Conservation (phyloP, 1,284 basidiomycete genomes). For the Fomitopsis schrenkii region DNA sequence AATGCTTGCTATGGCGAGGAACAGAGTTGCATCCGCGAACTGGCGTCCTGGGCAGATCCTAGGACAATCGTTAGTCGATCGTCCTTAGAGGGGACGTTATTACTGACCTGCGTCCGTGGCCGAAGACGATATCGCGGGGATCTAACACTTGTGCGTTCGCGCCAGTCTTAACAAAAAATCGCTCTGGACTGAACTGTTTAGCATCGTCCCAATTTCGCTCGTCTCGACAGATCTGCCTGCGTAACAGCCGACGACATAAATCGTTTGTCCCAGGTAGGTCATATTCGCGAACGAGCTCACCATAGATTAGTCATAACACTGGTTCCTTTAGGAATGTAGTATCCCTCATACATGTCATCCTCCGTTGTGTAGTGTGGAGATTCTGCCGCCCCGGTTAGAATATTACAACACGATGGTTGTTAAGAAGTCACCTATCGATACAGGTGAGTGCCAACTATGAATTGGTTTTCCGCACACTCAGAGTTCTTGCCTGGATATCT, state of each 20-base stretch:
- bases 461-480: neutral
- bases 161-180: conserved; percentile 12
- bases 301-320: neutral
- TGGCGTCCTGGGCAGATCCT: conserved; percentile 21
- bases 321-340: neutral
- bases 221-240: conserved; percentile 21
- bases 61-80: neutral
- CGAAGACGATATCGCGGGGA: conserved; percentile 19
- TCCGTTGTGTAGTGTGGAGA: conserved; percentile 8
- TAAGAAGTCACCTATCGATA: neutral
- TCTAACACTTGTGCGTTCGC: conserved; percentile 7
- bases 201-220: conserved; percentile 16
- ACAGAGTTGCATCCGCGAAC: conserved; percentile 8
- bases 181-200: conserved; percentile 19
- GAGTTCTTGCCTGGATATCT: neutral
- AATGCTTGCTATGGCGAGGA: conserved; percentile 14
- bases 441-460: neutral
- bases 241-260: neutral
- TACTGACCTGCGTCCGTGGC: conserved; percentile 18
- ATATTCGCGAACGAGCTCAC: neutral
- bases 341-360: neutral
- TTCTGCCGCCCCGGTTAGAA: conserved; percentile 4
- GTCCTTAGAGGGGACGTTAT: neutral
- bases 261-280: neutral
- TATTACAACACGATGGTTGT: neutral